A percentile compares a stretch with the other conserved stretches of the same genome.
phyloP scores from a whole-genome alignment of 2,329 filamentous ascomycete genomes.

The Aspergillus tamarii region DNA sequence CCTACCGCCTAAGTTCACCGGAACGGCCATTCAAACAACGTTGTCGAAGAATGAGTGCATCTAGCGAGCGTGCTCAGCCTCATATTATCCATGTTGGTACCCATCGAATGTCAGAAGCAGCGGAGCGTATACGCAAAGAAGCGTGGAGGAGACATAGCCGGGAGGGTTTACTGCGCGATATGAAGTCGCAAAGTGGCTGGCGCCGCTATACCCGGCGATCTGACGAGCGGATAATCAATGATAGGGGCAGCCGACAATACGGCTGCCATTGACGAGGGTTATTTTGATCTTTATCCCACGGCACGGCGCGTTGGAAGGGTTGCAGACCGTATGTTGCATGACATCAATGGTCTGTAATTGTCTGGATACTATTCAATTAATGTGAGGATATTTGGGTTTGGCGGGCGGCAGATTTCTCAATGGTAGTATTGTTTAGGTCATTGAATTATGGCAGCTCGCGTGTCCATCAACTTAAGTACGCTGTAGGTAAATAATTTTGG shows the following conservation, averaged over 20 bases:
- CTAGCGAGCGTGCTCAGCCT: constrained; percentile 16
- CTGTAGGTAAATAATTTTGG: too few relatives aligned
- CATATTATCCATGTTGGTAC: constrained; percentile 32
- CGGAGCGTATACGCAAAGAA: constrained; percentile 22
- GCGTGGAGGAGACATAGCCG: constrained; percentile 17
- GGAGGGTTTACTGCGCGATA: constrained; percentile 12
- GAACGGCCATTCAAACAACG: neutral
- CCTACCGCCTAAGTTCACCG: neutral
- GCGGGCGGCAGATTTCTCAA: neutral
- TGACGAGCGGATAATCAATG: constrained; percentile 6
- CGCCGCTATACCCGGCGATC: constrained; percentile 10
- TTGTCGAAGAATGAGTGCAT: neutral
- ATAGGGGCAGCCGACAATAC: neutral
- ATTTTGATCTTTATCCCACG: neutral
- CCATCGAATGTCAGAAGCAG: constrained; percentile 24
- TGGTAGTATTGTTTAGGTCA: too few relatives aligned
- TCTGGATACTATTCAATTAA: neutral
- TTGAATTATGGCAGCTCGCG: too few relatives aligned
- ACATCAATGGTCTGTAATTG: neutral
- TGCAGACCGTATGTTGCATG: neutral
- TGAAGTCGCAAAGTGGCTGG: constrained; percentile 11
- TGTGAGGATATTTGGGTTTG: neutral
- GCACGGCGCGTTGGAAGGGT: neutral
- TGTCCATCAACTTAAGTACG: too few relatives aligned
- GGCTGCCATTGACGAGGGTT: neutral